Evolutionary conservation across 2,329 filamentous ascomycete species (phyloP), one percentile per base, ranked within the genome.

Genomic region (Monosporascus sp.): DNA sequence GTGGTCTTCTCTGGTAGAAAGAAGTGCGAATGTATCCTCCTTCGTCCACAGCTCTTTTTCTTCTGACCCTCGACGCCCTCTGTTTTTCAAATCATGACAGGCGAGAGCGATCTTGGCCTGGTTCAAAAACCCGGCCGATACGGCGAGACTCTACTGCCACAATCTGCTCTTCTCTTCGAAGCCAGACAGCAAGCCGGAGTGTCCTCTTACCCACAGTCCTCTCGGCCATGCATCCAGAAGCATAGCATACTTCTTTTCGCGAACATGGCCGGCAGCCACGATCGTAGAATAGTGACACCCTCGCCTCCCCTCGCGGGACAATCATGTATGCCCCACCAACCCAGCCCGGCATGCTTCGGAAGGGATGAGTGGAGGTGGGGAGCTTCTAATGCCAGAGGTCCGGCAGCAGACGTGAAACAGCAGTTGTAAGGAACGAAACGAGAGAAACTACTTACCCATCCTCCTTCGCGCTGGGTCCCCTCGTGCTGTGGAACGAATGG

Each of bases 381-480:
- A 59, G 58, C 55, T 56, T 59, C 48, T 49, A 46, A 55, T 47
- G 50, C 52, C 38, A 26, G 11, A 48, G 45, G 40, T 54, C 56
- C 52, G 48, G 55, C 27, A 53, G 26, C 50, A 54, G 41, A 55
- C 48, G 48, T 27, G 17, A 51, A 44, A 49, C 37, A 50, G 47
- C 48, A 60, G 31, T n/a, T 11, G 52, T 50, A 60, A 26, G 48
- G 38, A 57, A 50, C 24, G 48, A 59, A 55, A 63, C 56, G 55
- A 60, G 57, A 59, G 60, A 58, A 64, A 60, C 54, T 52, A 84
- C 90, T 92, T 86, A 95, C 90, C 90, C 90, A 69, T 95, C 90
- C 82, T 95, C 90, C 73, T 95, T 95, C 53, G 92, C 89, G 56
- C 86, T 87, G 57, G 88, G 84, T 55, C 80, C 83, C 60, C 76